Evolutionary conservation across 1,139 yeast species (phyloP), one percentile per base, ranked within the genome.

Genomic region (Pichia sp.): DNA sequence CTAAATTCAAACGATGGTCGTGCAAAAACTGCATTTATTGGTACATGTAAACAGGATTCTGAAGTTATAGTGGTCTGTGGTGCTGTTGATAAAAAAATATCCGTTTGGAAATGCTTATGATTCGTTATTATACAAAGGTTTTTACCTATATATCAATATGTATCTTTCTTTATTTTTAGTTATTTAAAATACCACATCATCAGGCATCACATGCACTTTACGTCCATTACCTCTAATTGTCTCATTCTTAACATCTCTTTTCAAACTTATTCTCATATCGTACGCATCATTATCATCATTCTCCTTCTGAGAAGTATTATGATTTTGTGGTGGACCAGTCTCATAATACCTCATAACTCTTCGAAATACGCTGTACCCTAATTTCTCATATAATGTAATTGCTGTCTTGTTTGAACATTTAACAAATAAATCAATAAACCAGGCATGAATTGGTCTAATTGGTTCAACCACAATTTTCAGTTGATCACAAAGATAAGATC

Each of bases 301-400:
- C 3, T 70, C 57, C 38, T 65, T 65, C 44, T 73, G 74, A 39
- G 76, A 61, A 13, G 40, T 25, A 47, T 56, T 49, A 39, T 71
- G 71, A 32, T 76, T 60, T 7, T 52, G 56, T 7, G 36, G 36
- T 16, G 36, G 11, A 5, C 36, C 36, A 9, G 62, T 60, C 3
- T 86, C 85, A 63, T 92, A 92, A 61, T 92, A 92, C 0, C 94
- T 94, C n/a, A 87, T 78, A 7, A 92, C 97, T 48, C 98, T 68
- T 65, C 98, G 68, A 61, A 75, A 92, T 0, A 89, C 87, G 27
- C 82, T 74, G 61, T 90, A 94, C 0, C 97, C 97, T 51, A 92
- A 67, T 57, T 85, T 84, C 59, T 85, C 90, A 64, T 92, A 92
- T 62, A 92, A 69, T 48, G 79, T 83, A 7, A 88, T 77, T 0